These are phyloP conservation scores for Tremella yokohamensis DNA, from an alignment of 768 basidiomycete species.

Conservation along the genomic window DNA sequence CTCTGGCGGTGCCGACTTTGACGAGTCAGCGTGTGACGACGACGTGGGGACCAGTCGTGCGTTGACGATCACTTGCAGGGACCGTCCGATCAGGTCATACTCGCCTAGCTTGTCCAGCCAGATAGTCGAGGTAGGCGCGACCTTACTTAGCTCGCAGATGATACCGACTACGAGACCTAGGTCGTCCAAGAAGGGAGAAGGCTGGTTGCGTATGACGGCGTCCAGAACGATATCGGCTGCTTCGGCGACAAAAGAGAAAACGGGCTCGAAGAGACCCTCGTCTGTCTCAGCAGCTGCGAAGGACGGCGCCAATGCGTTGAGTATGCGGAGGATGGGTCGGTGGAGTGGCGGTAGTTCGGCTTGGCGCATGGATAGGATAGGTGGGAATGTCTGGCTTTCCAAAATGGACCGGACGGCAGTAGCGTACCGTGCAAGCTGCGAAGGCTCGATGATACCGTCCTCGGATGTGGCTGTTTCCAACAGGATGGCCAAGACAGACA, in stretches of 20 bases:
- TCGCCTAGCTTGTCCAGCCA: slow-evolving; percentile 83
- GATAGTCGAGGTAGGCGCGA: slow-evolving; percentile 52
- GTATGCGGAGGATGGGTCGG: slow-evolving; percentile 69
- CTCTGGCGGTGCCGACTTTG: background rate
- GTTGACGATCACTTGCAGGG: slow-evolving; percentile 67
- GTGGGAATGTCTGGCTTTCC: slow-evolving; percentile 69
- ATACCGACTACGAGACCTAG: slow-evolving; percentile 31
- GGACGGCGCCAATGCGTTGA: slow-evolving; percentile 72
- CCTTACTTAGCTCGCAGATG: slow-evolving; percentile 28
- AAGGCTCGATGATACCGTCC: slow-evolving; percentile 52
- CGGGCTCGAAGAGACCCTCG: slow-evolving; percentile 60
- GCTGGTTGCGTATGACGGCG: slow-evolving; percentile 13
- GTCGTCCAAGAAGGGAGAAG: slow-evolving; percentile 15
- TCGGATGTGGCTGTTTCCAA: slow-evolving; percentile 61
- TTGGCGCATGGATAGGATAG: slow-evolving; percentile 68
- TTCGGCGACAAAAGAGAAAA: slow-evolving; percentile 57
- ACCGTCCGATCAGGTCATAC: slow-evolving; percentile 69
- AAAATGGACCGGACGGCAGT: slow-evolving; percentile 64
- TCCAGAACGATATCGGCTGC: slow-evolving; percentile 52
- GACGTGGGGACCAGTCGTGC: slow-evolving; percentile 55
- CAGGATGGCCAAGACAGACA: slow-evolving; percentile 69
- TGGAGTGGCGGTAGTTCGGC: slow-evolving; percentile 69
- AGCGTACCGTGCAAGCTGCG: slow-evolving; percentile 62
- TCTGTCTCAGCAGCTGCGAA: slow-evolving; percentile 50
- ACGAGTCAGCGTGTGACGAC: background rate